A percentile compares a stretch with the other conserved stretches of the same genome.
phyloP scores from a whole-genome alignment of 805 yeast species.

The Helenozyma baotianmanensis region DNA sequence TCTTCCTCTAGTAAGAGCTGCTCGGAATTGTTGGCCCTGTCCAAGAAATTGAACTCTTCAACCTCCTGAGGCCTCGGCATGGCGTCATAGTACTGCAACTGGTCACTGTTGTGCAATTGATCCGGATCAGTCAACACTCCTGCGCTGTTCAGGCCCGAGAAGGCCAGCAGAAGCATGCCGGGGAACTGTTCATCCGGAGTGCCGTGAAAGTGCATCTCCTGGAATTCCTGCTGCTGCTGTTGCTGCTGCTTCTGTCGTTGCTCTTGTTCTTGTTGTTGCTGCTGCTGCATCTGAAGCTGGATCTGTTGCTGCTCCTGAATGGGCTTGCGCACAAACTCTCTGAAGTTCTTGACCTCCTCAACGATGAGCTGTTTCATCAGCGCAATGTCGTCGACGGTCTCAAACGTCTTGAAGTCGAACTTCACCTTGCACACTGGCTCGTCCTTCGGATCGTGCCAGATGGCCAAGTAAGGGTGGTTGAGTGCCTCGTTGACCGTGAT shows the following conservation, averaged over 20 bases:
- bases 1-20: slow-evolving; percentile 40
- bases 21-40: slow-evolving; percentile 19
- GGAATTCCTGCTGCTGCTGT: slow-evolving; percentile 11
- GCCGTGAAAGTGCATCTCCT: slow-evolving; percentile 5
- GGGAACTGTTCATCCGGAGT: slow-evolving; percentile 8
- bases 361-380: slow-evolving; percentile 72
- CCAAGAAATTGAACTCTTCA: slow-evolving; percentile 30
- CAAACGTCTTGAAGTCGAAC: slow-evolving; percentile 81
- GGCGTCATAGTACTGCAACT: slow-evolving; percentile 28
- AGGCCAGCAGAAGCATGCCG: slow-evolving; percentile 11
- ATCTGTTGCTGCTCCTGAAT: slow-evolving; percentile 48
- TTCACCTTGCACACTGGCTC: slow-evolving; percentile 79
- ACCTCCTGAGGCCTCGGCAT: slow-evolving; percentile 43
- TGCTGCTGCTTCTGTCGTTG: slow-evolving; percentile 16
- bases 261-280: slow-evolving; percentile 20
- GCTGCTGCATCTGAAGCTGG: slow-evolving; percentile 32
- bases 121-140: slow-evolving; percentile 22
- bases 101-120: slow-evolving; percentile 16
- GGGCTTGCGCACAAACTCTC: slow-evolving; percentile 79
- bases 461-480: slow-evolving; percentile 77
- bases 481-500: slow-evolving; percentile 87
- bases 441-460: slow-evolving; percentile 73
- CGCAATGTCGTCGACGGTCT: slow-evolving; percentile 71
- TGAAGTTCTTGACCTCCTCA: slow-evolving; percentile 72
- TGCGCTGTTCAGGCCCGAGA: slow-evolving; percentile 13